Evolutionary conservation across 2,329 filamentous ascomycete species (phyloP), one percentile per base, ranked within the genome.

Genomic region (Exophiala alcalophila): DNA sequence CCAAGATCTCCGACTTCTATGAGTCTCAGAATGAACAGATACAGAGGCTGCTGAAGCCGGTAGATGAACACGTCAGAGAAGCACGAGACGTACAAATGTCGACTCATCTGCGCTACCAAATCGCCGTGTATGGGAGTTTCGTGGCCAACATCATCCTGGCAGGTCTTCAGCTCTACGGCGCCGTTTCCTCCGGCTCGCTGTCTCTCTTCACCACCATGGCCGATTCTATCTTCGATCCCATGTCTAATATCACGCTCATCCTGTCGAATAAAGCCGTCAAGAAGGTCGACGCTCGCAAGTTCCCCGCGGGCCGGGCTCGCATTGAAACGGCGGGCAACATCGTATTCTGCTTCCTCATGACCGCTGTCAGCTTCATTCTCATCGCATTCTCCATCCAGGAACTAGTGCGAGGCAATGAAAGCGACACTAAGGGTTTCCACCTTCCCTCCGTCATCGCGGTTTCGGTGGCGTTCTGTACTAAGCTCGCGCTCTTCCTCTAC

Each of bases 151-250:
- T 96, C 43, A 50, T 85, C 19, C 75, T 98, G 4, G 81, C 90
- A 0, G 74, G 74, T 3, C 73, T 98, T 12, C 92, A 98, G 66
- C 71, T 96, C 25, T 98, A 94, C 62, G 92, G 84, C 29, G 92
- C 92, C 49, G 77, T 87, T 31, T 80, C 85, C 0, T 95, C 90
- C 0, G 81, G 84, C 32, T 96, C 89, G n/a, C 77, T 97, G 24
- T 95, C 91, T 4, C 80, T 98, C 32, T 96, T 97, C 70, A 96
- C 92, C 11, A 98, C 91, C 51, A 94, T 94, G 86, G 91, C 90
- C 11, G 92, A 98, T 65, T 82, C 90, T 37, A 75, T 97, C 53
- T 97, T 97, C 67, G 92, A 97, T 61, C 92, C 89, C 6, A 62
- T 94, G 59, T 91, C 85, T 59, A 96, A 95, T 59, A 64, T 96